Base-by-base conservation (phyloP, 306 rosid species). In the Citrullus colocynthis region DNA sequence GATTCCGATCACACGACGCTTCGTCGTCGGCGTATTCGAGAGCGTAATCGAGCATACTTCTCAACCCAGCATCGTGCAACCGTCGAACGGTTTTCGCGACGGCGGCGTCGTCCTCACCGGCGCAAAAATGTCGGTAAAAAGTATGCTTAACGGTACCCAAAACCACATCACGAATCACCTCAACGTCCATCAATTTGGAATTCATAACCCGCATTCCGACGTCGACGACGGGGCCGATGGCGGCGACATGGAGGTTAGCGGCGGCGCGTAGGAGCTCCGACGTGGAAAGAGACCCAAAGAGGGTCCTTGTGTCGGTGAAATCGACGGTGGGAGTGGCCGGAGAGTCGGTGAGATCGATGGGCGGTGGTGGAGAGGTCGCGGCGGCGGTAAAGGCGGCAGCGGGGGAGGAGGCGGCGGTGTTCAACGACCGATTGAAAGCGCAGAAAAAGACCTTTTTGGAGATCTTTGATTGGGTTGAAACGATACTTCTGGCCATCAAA, bases 31-130 rank as follows among this genome's bases (percentile, higher is more conserved):
- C 97, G 17, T 85, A 96, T 83, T 92, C 99, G 0, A 91, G 82
- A 1, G 97, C 89, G 54, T 96, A 96, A 18, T 84, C 93, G 0
- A 92, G 89, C 98, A 96, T 96, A 30, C 93, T 90, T 1, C 99
- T 81, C 8, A 96, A 78, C 0, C 98, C 98, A 0, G 82, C 88
- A 4, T 84, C 83, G 52, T 84, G 81, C 1, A 96, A 69, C 3
- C 76, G 51, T 5, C 78, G 15, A 4, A 92, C 88, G 51, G 89
- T 84, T 1, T 32, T 7, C 0, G 85, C 87, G 21, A 95, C 90
- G 6, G 88, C 80, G 20, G 0, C 41, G 3, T 89, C 77, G 13
- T 96, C 92, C 61, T 91, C 91, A 5, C 99, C 99, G 76, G 97
- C 98, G 64, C 99, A 96, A 24, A 96, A 96, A 20, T 92, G 90